Evolutionary conservation across 345 rosid species (phyloP).

Genomic region (Populus simonii): DNA sequence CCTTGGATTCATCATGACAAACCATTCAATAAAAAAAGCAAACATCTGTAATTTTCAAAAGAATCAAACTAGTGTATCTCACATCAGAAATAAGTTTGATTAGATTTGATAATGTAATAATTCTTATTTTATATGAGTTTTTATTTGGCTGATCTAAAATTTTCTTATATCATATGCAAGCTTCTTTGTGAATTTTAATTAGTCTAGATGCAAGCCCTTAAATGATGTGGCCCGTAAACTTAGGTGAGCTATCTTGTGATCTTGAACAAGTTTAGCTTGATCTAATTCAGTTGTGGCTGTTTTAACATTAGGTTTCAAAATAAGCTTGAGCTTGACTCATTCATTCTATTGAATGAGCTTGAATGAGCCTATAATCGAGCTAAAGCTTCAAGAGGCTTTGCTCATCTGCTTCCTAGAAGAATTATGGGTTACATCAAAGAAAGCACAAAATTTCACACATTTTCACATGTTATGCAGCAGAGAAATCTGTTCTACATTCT

Average conservation of each 20-base stretch:
- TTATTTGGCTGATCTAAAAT: neutral
- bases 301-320: neutral
- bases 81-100: neutral
- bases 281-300: neutral
- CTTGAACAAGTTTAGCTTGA: neutral
- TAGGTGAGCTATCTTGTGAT: neutral
- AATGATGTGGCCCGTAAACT: neutral
- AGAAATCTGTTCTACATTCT: neutral
- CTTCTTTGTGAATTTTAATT: neutral
- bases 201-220: neutral
- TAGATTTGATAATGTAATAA: neutral
- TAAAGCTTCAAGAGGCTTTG: neutral
- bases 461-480: neutral
- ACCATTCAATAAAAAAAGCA: neutral
- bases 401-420: neutral
- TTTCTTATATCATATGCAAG: neutral
- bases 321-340: neutral
- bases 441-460: neutral
- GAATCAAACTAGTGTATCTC: neutral
- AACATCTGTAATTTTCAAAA: neutral
- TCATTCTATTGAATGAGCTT: neutral
- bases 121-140: neutral
- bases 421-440: neutral
- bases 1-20: neutral
- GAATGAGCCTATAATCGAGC: neutral